Percentiles rank a stretch among this genome's conserved stretches.
Conservation (phyloP, 306 rosid genomes). For the barrel medic (Medicago truncatula) region MtrunA17r5.0-ANR NC_053042.1:53625501-53626000, state of each 20-base stretch:
- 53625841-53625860: too few species aligned
- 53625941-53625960: too few species aligned
- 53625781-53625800: conserved; percentile 77
- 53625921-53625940: too few species aligned
- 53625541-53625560: not conserved
- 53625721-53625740: conserved; percentile 81
- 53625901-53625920: too few species aligned
- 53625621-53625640: conserved; percentile 85
- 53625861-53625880: too few species aligned
- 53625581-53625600: conserved; percentile 43
- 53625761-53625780: conserved; percentile 65
- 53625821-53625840: too few species aligned
- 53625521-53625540: not conserved
- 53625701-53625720: conserved; percentile 66
- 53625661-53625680: conserved; percentile 80
- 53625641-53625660: conserved; percentile 81
- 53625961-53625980: too few species aligned
- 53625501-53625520: conserved; percentile 35
- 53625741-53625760: conserved; percentile 87
- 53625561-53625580: conserved; percentile 4
- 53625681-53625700: conserved; percentile 76
- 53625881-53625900: too few species aligned
- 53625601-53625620: conserved; percentile 76
- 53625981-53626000: too few species aligned
- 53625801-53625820: conserved; percentile 44